Evolutionary conservation across 495 filamentous ascomycete species (phyloP), one percentile per base, ranked within the genome.

Genomic region (Evernia prunastri): DNA sequence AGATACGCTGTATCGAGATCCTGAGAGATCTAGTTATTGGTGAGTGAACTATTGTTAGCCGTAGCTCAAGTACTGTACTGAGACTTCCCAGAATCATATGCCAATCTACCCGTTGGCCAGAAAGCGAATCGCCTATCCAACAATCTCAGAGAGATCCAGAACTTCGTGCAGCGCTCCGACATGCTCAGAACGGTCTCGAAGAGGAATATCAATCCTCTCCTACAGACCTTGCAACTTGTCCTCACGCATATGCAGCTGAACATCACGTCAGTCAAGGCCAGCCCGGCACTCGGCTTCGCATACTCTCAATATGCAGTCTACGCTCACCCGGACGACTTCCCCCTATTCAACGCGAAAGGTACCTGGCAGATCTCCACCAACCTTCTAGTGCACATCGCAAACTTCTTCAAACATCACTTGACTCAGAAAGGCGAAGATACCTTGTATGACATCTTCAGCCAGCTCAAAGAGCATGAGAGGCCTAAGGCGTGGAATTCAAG

Each of bases 331-430:
- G 51, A 65, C 33, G 57, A 56, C 18, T 61, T 43, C 18, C 66
- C 66, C 15, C 29, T 67, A 33, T 66, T 66, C 49, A 33, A 49
- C n/a, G 49, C 51, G 20, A 37, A 58, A n/a, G 42, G 64, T 35
- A 20, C 45, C 29, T 58, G 43, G n/a, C 47, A 10, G 12, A 47
- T 72, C 29, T 66, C 65, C 27, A 45, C 59, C 0, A 49, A 58
- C 3, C 67, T 63, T 56, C 45, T 70, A 9, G 61, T 72, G 23
- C 66, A 72, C 58, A 65, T 71, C 10, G 66, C 56, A 27, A 72
- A 70, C 20, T 72, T 70, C 54, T 72, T 72, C 54, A 70, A 70
- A 25, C 68, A 66, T 17, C 69, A 72, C 33, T 64, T 70, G 63
- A 70, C 67, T 31, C 49, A 56, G 31, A 29, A 66, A 27, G 56